Conservation (phyloP, 352 stramenopile genomes). For the Phytophthora macrochlamydospora region DNA sequence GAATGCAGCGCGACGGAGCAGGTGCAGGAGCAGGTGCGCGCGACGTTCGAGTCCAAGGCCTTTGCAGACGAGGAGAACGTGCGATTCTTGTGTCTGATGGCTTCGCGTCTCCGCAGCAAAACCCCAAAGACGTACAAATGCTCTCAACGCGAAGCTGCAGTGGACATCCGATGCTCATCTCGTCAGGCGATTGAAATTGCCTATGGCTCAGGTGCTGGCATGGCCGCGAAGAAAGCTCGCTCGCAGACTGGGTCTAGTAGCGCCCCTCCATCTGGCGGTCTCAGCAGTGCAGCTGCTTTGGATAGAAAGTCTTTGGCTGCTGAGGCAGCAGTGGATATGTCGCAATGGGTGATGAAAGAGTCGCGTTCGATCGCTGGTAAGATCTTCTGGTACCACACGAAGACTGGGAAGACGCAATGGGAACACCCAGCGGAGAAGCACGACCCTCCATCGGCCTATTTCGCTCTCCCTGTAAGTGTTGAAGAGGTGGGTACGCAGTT, state of each 20-base stretch:
- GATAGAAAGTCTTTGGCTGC: slow-evolving; percentile 38
- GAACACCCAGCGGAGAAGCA: slow-evolving; percentile 73
- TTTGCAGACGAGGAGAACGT: slow-evolving; percentile 49
- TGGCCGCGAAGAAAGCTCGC: slow-evolving; percentile 24
- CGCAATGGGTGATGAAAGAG: slow-evolving; percentile 79
- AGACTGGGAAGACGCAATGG: slow-evolving; percentile 81
- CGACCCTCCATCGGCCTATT: slow-evolving; percentile 59
- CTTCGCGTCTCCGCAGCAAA: slow-evolving; percentile 58
- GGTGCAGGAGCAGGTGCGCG: slow-evolving; percentile 48
- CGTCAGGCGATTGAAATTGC: slow-evolving; percentile 63
- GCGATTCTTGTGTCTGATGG: slow-evolving; percentile 66
- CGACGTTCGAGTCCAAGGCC: slow-evolving; percentile 35
- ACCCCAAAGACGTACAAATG: slow-evolving; percentile 75
- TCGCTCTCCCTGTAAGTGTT: slow-evolving; percentile 71
- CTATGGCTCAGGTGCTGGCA: slow-evolving; percentile 41
- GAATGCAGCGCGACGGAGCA: slow-evolving; percentile 35
- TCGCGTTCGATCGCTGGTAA: slow-evolving; percentile 76
- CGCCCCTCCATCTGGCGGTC: slow-evolving; percentile 18
- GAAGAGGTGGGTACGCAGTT: slow-evolving; percentile 71
- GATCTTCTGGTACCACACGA: slow-evolving; percentile 80
- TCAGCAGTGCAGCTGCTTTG: slow-evolving; percentile 17
- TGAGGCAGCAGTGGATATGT: slow-evolving; percentile 72
- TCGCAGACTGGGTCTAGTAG: slow-evolving; percentile 25
- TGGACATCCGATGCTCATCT: slow-evolving; percentile 50
- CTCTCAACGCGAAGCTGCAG: slow-evolving; percentile 44